Evolutionary conservation across 495 filamentous ascomycete genomes (phyloP).

Genomic region (Neurospora discreta): DNA sequence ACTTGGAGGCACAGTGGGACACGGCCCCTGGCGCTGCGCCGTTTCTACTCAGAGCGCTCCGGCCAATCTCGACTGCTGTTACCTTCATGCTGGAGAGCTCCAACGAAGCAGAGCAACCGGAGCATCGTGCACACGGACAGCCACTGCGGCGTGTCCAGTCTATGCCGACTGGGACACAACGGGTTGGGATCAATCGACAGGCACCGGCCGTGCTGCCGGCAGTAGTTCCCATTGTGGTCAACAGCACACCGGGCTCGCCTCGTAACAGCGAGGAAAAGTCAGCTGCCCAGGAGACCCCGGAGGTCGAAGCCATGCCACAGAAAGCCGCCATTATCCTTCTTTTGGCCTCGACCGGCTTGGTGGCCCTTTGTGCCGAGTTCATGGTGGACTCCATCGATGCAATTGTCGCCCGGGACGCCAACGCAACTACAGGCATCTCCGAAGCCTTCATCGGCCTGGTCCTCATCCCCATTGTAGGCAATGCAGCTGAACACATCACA

Average conservation of each 20-base stretch:
- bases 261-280: background rate
- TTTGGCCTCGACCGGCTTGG: constrained; percentile 61
- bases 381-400: constrained; percentile 63
- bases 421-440: constrained; percentile 42
- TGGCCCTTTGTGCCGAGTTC: constrained; percentile 76
- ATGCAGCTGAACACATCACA: constrained; percentile 80
- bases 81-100: constrained; percentile 3
- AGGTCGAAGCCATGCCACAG: constrained; percentile 45
- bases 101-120: background rate
- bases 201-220: constrained; percentile 6
- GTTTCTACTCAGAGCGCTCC: constrained; percentile 42
- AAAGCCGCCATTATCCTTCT: constrained; percentile 60
- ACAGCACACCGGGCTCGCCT: background rate
- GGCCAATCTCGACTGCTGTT: constrained; percentile 49
- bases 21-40: constrained; percentile 16
- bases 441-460: constrained; percentile 76
- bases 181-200: no score
- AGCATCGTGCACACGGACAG: constrained; percentile 19
- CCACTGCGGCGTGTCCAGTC: constrained; percentile 21
- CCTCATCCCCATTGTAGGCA: constrained; percentile 78
- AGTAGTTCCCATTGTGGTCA: constrained; percentile 7
- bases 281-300: constrained; percentile 11
- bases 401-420: constrained; percentile 35
- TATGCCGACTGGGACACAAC: constrained; percentile 29
- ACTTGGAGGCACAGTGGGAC: constrained; percentile 4